These are phyloP conservation scores for Microascus cirrosus DNA, from an alignment of 2,329 filamentous ascomycete species.

Conservation along the genomic window DNA sequence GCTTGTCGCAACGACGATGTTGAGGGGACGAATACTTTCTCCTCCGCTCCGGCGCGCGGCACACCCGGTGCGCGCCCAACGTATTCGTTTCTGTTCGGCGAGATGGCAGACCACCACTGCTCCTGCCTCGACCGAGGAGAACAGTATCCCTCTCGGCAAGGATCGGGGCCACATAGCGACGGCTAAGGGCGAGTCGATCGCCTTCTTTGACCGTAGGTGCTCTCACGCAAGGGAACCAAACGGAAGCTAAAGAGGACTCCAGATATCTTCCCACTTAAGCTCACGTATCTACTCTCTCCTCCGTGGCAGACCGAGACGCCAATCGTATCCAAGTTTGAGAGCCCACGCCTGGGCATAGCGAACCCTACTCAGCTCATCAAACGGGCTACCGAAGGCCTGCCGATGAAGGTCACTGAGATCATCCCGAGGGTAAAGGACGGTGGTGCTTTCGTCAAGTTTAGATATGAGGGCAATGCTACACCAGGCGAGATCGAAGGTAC, in stretches of 20 bases:
- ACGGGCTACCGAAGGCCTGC: slow-evolving; percentile 41
- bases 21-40: not conserved
- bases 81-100: not conserved
- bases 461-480: slow-evolving; percentile 28
- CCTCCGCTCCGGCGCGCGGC: not conserved
- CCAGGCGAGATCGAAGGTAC: slow-evolving; percentile 30
- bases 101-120: slow-evolving; percentile 10
- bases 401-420: slow-evolving; percentile 68
- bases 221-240: not conserved
- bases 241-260: not conserved
- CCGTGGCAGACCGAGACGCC: slow-evolving; percentile 36
- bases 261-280: slow-evolving; percentile 77
- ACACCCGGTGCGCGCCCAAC: not conserved
- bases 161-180: slow-evolving; percentile 75
- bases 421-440: slow-evolving; percentile 82
- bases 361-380: slow-evolving; percentile 44
- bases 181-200: slow-evolving; percentile 63
- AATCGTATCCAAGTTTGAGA: slow-evolving; percentile 40
- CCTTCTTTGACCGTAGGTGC: slow-evolving; percentile 77
- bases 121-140: slow-evolving; percentile 7
- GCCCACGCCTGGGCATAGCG: slow-evolving; percentile 33
- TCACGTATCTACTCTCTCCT: slow-evolving; percentile 37
- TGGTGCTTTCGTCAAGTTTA: slow-evolving; percentile 85
- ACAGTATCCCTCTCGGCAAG: slow-evolving; percentile 38
- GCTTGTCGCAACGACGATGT: not conserved